These are phyloP conservation scores for Dendrocalamus sinicus DNA, from an alignment of 176 grass and related monocot genomes.

Conservation along the genomic window DNA sequence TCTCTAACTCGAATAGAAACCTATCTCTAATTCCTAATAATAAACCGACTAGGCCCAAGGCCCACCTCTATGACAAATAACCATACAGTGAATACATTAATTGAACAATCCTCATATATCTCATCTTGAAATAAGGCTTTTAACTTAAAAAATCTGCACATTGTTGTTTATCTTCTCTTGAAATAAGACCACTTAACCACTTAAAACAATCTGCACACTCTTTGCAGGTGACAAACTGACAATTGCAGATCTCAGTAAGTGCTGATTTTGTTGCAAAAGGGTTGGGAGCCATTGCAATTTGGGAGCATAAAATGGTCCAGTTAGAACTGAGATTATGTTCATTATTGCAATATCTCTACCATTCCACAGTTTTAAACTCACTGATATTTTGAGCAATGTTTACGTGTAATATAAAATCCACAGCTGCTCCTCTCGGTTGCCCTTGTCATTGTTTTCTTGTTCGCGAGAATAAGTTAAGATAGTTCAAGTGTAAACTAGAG, in stretches of 20 bases:
- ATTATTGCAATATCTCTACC: not conserved
- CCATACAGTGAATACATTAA: not conserved
- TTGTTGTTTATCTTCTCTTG: not conserved
- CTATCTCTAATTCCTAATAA: no score
- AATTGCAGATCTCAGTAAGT: not conserved
- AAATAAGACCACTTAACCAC: not conserved
- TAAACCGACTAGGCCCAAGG: no score
- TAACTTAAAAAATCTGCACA: not conserved
- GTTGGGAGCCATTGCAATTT: not conserved
- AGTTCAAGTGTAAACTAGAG: conserved; percentile 2
- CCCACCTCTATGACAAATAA: no score
- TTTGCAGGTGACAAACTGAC: not conserved
- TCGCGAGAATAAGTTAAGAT: not conserved
- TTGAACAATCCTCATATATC: not conserved
- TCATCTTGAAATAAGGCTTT: not conserved
- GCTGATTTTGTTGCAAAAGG: not conserved
- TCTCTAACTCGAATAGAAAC: no score
- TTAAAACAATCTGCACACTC: not conserved
- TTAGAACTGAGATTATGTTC: not conserved
- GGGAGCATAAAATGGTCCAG: not conserved
- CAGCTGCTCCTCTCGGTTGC: not conserved
- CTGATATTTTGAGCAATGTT: not conserved
- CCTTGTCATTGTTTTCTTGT: not conserved
- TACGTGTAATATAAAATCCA: conserved; percentile 10
- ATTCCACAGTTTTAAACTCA: not conserved